phyloP scores from a whole-genome alignment of 2,329 filamentous ascomycete species.

The Phoma herbarum region DNA sequence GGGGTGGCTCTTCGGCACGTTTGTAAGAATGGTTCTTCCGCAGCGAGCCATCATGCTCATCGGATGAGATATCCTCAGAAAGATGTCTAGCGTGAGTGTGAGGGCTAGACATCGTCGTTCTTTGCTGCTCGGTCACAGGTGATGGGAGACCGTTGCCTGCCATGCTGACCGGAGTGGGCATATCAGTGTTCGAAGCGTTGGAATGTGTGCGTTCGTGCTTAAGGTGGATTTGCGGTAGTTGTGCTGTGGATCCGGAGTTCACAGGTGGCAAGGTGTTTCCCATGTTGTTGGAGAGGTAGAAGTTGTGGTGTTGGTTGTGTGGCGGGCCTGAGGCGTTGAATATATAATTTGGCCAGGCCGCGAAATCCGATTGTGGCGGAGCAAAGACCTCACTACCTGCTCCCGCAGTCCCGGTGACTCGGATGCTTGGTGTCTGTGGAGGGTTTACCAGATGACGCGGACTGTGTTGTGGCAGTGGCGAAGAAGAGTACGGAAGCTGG shows the following conservation, averaged over 20 bases:
- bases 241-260: constrained; percentile 31
- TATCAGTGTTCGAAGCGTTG: constrained; percentile 40
- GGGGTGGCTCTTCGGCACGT: constrained; percentile 61
- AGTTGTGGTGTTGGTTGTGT: constrained; percentile 33
- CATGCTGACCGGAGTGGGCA: constrained; percentile 50
- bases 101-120: constrained; percentile 35
- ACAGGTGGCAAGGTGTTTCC: constrained; percentile 34
- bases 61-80: constrained; percentile 44
- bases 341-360: constrained; percentile 39
- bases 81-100: constrained; percentile 29
- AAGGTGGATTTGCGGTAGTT: constrained; percentile 26
- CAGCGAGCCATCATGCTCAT: constrained; percentile 40
- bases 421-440: constrained; percentile 38
- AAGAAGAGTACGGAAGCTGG: constrained; percentile 34
- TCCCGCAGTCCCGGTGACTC: constrained; percentile 42
- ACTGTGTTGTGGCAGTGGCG: constrained; percentile 46
- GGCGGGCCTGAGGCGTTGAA: constrained; percentile 45
- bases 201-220: constrained; percentile 47
- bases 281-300: constrained; percentile 39
- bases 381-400: constrained; percentile 36
- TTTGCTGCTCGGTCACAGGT: constrained; percentile 35
- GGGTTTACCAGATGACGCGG: constrained; percentile 47
- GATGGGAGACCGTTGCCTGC: constrained; percentile 39
- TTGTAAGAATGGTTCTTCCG: constrained; percentile 52
- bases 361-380: constrained; percentile 47